phyloP scores from a whole-genome alignment of 345 rosid species.

The Noccaea bulbosa region DNA sequence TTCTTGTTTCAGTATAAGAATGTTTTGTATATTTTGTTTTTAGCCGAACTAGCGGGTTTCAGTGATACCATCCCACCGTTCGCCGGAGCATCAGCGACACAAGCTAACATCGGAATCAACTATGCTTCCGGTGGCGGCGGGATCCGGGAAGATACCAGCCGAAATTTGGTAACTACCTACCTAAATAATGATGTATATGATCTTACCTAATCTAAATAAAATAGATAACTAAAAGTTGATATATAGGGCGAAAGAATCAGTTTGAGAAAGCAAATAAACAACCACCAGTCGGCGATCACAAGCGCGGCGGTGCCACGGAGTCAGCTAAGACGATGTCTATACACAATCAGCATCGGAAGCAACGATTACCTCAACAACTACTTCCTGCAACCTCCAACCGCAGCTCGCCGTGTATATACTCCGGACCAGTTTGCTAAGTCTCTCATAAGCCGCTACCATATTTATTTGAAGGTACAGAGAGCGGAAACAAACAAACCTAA shows the following conservation, averaged over 20 bases:
- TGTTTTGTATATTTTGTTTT: background rate
- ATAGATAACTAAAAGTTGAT: background rate
- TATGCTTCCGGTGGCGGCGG: conserved; percentile 76
- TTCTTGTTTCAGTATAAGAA: background rate
- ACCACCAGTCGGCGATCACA: conserved; percentile 46
- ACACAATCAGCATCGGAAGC: conserved; percentile 52
- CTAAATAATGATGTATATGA: background rate
- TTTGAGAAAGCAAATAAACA: conserved; percentile 47
- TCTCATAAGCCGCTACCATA: conserved; percentile 33
- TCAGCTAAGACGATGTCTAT: conserved; percentile 46
- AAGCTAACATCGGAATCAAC: conserved; percentile 53
- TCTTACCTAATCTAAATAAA: background rate
- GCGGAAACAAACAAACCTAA: background rate
- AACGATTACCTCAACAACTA: conserved; percentile 63
- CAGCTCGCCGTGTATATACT: conserved; percentile 21
- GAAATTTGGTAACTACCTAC: conserved; percentile 46
- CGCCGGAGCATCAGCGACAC: conserved; percentile 35
- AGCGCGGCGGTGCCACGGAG: conserved; percentile 27
- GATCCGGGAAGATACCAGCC: conserved; percentile 56
- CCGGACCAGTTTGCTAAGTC: conserved; percentile 40
- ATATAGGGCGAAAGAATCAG: conserved; percentile 53
- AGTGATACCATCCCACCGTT: conserved; percentile 47
- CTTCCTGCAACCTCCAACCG: conserved; percentile 45
- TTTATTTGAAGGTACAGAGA: conserved; percentile 11
- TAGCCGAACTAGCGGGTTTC: conserved; percentile 58